phyloP scores from a whole-genome alignment of 164 flowering plant genomes.

The Stephania yunnanensis region DNA sequence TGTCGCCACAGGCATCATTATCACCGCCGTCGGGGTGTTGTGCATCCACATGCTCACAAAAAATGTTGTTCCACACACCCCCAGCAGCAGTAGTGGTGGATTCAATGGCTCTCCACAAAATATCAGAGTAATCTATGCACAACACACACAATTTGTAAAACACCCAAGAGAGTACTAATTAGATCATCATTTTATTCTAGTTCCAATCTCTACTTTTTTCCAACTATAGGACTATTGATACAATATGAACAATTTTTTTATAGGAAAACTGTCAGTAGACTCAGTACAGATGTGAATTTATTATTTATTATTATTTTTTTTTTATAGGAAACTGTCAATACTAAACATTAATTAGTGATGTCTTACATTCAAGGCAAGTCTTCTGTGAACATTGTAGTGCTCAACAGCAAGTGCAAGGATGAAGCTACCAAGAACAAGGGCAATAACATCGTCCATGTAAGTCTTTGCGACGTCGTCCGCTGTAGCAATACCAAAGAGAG shows the following conservation, averaged over 20 bases:
- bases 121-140: conserved; percentile 56
- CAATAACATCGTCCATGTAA: conserved; percentile 82
- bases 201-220: no score
- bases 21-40: conserved; percentile 77
- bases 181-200: no score
- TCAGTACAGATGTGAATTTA: no score
- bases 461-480: conserved; percentile 71
- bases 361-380: conserved; percentile 80
- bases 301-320: no score
- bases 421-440: conserved; percentile 85
- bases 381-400: conserved; percentile 29
- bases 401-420: conserved; percentile 94
- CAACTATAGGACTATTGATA: no score
- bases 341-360: no score
- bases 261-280: no score
- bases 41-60: conserved; percentile 99
- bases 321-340: no score
- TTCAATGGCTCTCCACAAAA: conserved; percentile 87
- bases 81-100: conserved; percentile 72
- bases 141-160: no score
- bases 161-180: no score
- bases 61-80: conserved; percentile 74
- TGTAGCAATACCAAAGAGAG: conserved; percentile 69
- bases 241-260: no score
- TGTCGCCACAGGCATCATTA: conserved; percentile 98